These are phyloP conservation scores for Kregervanrija delftensis DNA, from an alignment of 805 yeast genomes.

Conservation along the genomic window DNA sequence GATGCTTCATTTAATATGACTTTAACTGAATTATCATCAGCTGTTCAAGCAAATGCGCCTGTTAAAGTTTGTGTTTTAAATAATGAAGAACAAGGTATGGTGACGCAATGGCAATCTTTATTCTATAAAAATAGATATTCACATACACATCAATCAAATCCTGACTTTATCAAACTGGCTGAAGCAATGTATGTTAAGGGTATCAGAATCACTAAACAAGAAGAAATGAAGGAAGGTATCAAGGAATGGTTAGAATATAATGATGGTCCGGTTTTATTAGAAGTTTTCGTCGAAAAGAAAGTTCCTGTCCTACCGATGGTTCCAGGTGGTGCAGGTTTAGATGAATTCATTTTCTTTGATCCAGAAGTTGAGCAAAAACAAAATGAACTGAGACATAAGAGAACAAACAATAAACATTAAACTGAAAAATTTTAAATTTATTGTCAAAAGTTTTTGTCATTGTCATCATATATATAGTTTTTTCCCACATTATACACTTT, in stretches of 20 bases:
- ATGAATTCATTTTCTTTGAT: slow-evolving; percentile 87
- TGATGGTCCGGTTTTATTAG: slow-evolving; percentile 83
- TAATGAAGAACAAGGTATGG: slow-evolving; percentile 99
- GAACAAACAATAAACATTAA: slow-evolving; percentile 68
- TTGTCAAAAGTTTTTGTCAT: neutral
- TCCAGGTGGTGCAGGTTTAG: slow-evolving; percentile 90
- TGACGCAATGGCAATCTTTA: slow-evolving; percentile 97
- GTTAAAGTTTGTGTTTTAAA: slow-evolving; percentile 84
- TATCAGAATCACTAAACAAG: slow-evolving; percentile 63
- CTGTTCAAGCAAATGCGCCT: slow-evolving; percentile 89
- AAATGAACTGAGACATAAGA: slow-evolving; percentile 56
- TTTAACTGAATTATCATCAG: slow-evolving; percentile 83
- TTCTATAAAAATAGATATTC: slow-evolving; percentile 96
- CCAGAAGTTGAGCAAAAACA: slow-evolving; percentile 72
- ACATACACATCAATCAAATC: slow-evolving; percentile 96
- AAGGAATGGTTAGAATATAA: slow-evolving; percentile 64
- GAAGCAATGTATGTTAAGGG: slow-evolving; percentile 92
- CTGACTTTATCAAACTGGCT: slow-evolving; percentile 87
- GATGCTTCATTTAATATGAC: slow-evolving; percentile 99
- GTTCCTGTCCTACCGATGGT: slow-evolving; percentile 98
- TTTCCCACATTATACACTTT: neutral
- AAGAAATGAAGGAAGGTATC: slow-evolving; percentile 51
- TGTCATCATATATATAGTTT: neutral
- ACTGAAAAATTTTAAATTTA: neutral
- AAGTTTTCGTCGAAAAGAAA: slow-evolving; percentile 84